These are phyloP conservation scores for Cutaneotrichosporon dermatis DNA, from an alignment of 1,284 basidiomycete species.

Conservation along the genomic window DNA sequence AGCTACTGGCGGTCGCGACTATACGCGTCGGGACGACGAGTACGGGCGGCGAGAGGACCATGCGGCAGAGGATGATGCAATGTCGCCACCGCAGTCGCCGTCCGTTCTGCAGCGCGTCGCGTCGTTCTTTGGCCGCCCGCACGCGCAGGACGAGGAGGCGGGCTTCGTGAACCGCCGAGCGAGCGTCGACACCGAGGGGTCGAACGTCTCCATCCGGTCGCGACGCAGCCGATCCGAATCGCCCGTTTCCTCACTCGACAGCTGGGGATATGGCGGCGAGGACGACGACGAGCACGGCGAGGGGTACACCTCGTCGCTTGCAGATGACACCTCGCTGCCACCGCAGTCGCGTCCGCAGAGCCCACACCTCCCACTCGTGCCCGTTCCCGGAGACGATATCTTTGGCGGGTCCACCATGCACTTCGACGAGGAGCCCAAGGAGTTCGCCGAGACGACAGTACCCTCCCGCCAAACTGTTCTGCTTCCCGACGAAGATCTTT, in stretches of 20 bases:
- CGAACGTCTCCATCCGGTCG: conserved; percentile 22
- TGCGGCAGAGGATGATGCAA: conserved; percentile 1
- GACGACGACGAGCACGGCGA: conserved; percentile 36
- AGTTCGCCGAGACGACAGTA: conserved; percentile 35
- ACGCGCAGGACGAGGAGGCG: conserved; percentile 13
- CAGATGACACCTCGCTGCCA: conserved; percentile 48
- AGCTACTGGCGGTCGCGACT: background rate
- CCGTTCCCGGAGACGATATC: conserved; percentile 41
- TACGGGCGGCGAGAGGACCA: conserved; percentile 20
- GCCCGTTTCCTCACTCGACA: conserved; percentile 29
- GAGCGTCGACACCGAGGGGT: conserved; percentile 19
- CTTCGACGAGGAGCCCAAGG: conserved; percentile 32
- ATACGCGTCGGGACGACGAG: conserved; percentile 3
- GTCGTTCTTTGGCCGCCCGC: conserved; percentile 40
- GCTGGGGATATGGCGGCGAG: conserved; percentile 44
- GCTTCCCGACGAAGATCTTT: conserved; percentile 85
- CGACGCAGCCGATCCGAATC: conserved; percentile 19
- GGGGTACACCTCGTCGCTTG: conserved; percentile 43
- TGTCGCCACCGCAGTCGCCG: conserved; percentile 22
- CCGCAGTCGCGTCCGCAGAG: conserved; percentile 46
- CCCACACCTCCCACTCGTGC: conserved; percentile 43
- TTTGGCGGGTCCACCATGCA: conserved; percentile 37
- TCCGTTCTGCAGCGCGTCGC: conserved; percentile 42
- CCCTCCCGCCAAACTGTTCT: conserved; percentile 70
- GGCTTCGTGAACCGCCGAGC: conserved; percentile 9